These are phyloP conservation scores for Mucor mucedo DNA, from an alignment of 371 early-diverging fungal species.

Conservation along the genomic window DNA sequence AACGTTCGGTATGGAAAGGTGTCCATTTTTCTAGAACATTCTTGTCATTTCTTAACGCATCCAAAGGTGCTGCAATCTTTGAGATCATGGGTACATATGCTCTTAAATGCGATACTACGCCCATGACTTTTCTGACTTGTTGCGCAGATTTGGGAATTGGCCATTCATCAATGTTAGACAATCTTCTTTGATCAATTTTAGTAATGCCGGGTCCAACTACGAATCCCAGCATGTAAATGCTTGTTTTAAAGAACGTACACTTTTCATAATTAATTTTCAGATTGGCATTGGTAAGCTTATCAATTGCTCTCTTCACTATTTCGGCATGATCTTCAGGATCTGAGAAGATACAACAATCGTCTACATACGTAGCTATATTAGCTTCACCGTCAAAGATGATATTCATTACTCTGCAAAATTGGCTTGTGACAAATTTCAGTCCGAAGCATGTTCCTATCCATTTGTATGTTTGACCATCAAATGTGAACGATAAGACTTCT, in stretches of 20 bases:
- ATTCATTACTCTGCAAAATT: too few relatives aligned
- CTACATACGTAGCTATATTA: neutral
- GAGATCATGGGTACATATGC: constrained; percentile 8
- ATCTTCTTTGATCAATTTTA: too few relatives aligned
- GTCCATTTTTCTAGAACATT: constrained; percentile 7
- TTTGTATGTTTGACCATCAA: constrained; percentile 24
- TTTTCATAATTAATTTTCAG: constrained; percentile 27
- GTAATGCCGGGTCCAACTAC: neutral
- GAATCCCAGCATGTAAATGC: constrained; percentile 21
- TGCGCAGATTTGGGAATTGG: constrained; percentile 11
- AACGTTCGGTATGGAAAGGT: neutral
- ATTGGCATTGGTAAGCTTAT: constrained; percentile 11
- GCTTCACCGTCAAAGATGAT: too few relatives aligned
- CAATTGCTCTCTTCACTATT: constrained; percentile 16
- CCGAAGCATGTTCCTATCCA: constrained; percentile 34
- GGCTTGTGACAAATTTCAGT: too few relatives aligned
- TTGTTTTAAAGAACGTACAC: constrained; percentile 4
- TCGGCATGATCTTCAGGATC: constrained; percentile 10
- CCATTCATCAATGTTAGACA: constrained; percentile 19
- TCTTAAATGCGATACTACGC: constrained; percentile 27
- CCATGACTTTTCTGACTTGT: constrained; percentile 26
- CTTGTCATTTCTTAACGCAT: constrained; percentile 3
- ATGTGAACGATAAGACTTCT: constrained; percentile 24
- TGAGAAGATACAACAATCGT: constrained; percentile 7
- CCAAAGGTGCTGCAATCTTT: constrained; percentile 1